Percentiles rank a stretch among this genome's conserved stretches.
Evolutionary conservation across 805 yeast genomes (phyloP).

Genomic region (Jamesozyma lodderae): DNA sequence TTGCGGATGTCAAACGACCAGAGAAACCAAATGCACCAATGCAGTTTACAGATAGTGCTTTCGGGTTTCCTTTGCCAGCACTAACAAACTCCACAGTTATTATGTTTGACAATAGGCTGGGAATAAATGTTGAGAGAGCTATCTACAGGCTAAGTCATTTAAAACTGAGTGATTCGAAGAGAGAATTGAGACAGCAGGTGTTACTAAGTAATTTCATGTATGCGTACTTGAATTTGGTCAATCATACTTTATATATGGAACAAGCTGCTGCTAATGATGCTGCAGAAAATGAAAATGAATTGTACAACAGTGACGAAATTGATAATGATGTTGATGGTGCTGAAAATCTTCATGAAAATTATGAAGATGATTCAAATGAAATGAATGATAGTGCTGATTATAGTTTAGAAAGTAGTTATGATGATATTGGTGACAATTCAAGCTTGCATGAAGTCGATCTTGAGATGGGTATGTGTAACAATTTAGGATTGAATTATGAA

Average conservation of each 20-base stretch:
- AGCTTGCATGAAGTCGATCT: background rate
- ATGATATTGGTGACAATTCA: background rate
- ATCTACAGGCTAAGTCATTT: constrained; percentile 86
- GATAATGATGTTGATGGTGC: constrained; percentile 1
- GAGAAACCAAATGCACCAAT: constrained; percentile 47
- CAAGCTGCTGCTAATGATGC: constrained; percentile 37
- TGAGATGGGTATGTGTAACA: background rate
- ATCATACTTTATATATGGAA: constrained; percentile 76
- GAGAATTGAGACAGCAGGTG: constrained; percentile 89
- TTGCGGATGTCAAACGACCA: constrained; percentile 31
- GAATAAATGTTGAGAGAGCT: constrained; percentile 93
- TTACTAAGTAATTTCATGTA: constrained; percentile 93
- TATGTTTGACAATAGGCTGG: constrained; percentile 80
- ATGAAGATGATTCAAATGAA: background rate
- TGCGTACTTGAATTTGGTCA: constrained; percentile 87
- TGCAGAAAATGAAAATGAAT: background rate
- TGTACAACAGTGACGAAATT: background rate
- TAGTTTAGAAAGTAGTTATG: background rate
- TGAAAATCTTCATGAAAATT: too few relatives aligned
- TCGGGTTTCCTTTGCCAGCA: constrained; percentile 82
- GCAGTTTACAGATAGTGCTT: constrained; percentile 66
- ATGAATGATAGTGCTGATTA: background rate
- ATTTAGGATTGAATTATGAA: background rate
- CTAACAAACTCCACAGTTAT: constrained; percentile 65
- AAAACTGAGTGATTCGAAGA: constrained; percentile 86